Percentiles rank a stretch among this genome's conserved stretches.
phyloP scores from a whole-genome alignment of 2,329 filamentous ascomycete genomes.

The Thermomyces lanuginosus region DNA sequence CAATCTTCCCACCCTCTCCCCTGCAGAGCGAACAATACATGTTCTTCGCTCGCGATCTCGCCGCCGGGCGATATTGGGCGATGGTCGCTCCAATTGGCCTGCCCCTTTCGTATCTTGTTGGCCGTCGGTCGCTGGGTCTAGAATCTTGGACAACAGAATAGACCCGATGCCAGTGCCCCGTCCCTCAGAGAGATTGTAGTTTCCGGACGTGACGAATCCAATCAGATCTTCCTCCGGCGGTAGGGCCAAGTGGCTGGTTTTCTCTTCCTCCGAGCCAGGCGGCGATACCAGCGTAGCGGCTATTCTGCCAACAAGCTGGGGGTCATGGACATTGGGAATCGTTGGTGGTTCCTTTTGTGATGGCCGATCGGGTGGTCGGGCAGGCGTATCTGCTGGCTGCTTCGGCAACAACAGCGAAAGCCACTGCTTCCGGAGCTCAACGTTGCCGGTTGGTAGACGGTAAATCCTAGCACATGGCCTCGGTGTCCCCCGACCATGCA shows the following conservation, averaged over 20 bases:
- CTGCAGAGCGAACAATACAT: slow-evolving; percentile 70
- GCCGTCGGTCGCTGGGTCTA: slow-evolving; percentile 10
- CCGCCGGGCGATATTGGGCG: slow-evolving; percentile 1
- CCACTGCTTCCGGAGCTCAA: slow-evolving; percentile 53
- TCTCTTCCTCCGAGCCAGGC: slow-evolving; percentile 27
- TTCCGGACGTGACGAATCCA: slow-evolving; percentile 78
- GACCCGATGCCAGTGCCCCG: slow-evolving; percentile 60
- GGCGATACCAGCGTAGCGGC: slow-evolving; percentile 25
- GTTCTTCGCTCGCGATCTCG: slow-evolving; percentile 14
- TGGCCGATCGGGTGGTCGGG: too few species aligned
- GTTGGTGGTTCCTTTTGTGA: slow-evolving; percentile 7
- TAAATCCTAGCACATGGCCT: slow-evolving; percentile 66
- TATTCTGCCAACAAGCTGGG: slow-evolving; percentile 14
- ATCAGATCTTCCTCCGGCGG: slow-evolving; percentile 62
- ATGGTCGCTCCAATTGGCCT: slow-evolving; percentile 4
- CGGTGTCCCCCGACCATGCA: slow-evolving; percentile 55
- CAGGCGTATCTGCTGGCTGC: background rate
- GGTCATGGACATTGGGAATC: slow-evolving; percentile 6
- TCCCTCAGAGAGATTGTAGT: slow-evolving; percentile 64
- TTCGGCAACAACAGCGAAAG: slow-evolving; percentile 40
- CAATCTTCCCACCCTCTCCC: slow-evolving; percentile 62
- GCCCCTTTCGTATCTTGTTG: background rate
- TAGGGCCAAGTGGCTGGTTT: slow-evolving; percentile 41
- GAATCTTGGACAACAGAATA: slow-evolving; percentile 44
- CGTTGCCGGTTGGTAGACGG: slow-evolving; percentile 48